phyloP scores from a whole-genome alignment of 2,329 filamentous ascomycete genomes.

The Neophaeococcomyces aloes region DNA sequence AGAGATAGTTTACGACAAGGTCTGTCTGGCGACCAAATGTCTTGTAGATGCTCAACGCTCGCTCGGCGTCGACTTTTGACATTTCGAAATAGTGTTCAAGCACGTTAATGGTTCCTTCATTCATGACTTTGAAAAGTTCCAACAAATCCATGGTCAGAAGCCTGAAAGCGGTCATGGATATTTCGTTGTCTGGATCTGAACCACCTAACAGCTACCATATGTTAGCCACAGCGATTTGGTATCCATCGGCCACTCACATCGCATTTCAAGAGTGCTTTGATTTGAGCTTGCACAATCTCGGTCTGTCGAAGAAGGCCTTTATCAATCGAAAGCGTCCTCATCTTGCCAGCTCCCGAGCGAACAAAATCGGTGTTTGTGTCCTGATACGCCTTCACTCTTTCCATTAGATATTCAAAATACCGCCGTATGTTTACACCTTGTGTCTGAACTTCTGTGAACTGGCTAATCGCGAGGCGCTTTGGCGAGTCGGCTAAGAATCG shows the following conservation, averaged over 20 bases:
- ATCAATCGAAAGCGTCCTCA: conserved; percentile 79
- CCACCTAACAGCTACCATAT: conserved; percentile 53
- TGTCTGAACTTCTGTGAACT: conserved; percentile 87
- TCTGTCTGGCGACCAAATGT: conserved; percentile 88
- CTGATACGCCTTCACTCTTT: conserved; percentile 70
- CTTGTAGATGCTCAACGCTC: conserved; percentile 84
- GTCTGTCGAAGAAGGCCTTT: conserved; percentile 89
- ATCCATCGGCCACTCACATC: conserved; percentile 35
- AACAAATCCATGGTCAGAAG: conserved; percentile 82
- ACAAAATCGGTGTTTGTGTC: conserved; percentile 88
- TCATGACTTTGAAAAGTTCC: conserved; percentile 85
- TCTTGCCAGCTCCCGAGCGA: conserved; percentile 63
- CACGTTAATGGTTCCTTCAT: conserved; percentile 94
- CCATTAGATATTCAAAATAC: conserved; percentile 77
- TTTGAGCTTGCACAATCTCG: conserved; percentile 78
- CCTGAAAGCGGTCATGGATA: conserved; percentile 86
- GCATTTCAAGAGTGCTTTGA: conserved; percentile 75
- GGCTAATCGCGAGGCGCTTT: conserved; percentile 74
- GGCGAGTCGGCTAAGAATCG: conserved; percentile 73
- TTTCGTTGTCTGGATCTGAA: conserved; percentile 85
- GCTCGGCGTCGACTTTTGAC: conserved; percentile 85
- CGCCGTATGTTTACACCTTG: conserved; percentile 90
- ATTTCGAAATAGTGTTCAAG: conserved; percentile 97
- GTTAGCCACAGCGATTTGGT: too few relatives aligned
- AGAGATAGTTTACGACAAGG: conserved; percentile 79